Base-by-base conservation (phyloP, 139 green algal genomes). In the Coelastrella sp. region DNA sequence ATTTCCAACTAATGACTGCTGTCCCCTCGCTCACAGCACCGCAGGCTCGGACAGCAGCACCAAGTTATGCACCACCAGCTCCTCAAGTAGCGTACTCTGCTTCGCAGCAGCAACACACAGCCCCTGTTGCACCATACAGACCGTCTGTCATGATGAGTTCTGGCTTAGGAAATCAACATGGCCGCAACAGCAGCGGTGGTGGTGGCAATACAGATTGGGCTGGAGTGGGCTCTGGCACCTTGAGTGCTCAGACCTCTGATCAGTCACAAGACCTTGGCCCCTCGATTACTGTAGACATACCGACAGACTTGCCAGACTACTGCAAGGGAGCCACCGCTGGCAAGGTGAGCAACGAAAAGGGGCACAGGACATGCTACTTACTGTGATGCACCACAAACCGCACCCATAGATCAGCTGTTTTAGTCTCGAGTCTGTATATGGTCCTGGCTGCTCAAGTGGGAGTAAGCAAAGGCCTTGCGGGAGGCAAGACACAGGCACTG, bases 1-100 rank as follows among this genome's bases (percentile, higher is more conserved):
- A 96, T 27, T 95, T 96, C 66, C 49, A 66, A 20, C n/a, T 91
- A 6, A 84, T 91, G 88, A 24, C 70, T 20, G 35, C 68, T 7
- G 15, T 87, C 6, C 88, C 88, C 27, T 84, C 73, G 19, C 24
- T 84, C 5, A 57, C 15, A n/a, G n/a, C 58, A 57, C 79, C 15
- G 4, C 88, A 25, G 68, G 7, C 66, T 17, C 86, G 87, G 24
- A 56, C 20, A 19, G 73, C 58, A 72, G 20, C 81, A n/a, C 22
- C 27, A 57, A 57, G 60, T 22, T 19, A 66, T 60, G 85, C 66
- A 49, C 49, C 68, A 72, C 74, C 74, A n/a, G n/a, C 11, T 27
- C 49, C 78, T 61, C 27, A 61, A 24, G 10, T 9, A 27, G 35
- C 49, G 35, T 65, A 27, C 7, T 6, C 78, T n/a, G 25, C 35